Evolutionary conservation across 2,329 filamentous ascomycete genomes (phyloP).

Genomic region (Aspergillus brasiliensis): DNA sequence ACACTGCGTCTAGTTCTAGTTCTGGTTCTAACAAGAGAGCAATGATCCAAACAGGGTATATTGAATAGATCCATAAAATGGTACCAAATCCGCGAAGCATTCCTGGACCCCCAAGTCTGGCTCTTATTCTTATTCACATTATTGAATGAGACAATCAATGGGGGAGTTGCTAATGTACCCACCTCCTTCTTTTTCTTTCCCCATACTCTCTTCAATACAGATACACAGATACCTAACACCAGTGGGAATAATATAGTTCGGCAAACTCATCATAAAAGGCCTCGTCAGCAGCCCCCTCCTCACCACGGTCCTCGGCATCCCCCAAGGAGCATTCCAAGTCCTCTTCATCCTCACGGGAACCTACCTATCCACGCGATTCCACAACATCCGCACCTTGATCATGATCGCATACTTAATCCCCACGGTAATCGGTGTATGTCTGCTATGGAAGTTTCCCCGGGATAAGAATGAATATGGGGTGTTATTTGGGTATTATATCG

Average conservation of each 20-base stretch:
- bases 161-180: slow-evolving; percentile 53
- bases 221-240: too few relatives aligned
- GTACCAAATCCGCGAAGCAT: slow-evolving; percentile 52
- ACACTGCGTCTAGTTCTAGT: background rate
- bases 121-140: slow-evolving; percentile 50
- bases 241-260: slow-evolving; percentile 38
- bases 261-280: slow-evolving; percentile 54
- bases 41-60: slow-evolving; percentile 35
- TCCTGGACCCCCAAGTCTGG: slow-evolving; percentile 50
- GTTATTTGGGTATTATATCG: slow-evolving; percentile 56
- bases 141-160: slow-evolving; percentile 54
- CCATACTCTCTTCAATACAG: too few relatives aligned
- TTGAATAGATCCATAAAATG: slow-evolving; percentile 52
- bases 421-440: slow-evolving; percentile 51
- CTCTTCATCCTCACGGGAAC: slow-evolving; percentile 55
- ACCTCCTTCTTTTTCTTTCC: background rate
- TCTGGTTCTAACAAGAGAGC: background rate
- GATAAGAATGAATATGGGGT: slow-evolving; percentile 51
- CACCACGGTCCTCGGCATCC: slow-evolving; percentile 58
- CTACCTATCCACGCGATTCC: slow-evolving; percentile 54
- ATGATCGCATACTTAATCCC: slow-evolving; percentile 57
- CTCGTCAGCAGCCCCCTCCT: slow-evolving; percentile 50
- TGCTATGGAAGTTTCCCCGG: slow-evolving; percentile 55
- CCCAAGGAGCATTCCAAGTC: slow-evolving; percentile 56
- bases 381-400: slow-evolving; percentile 54